Evolutionary conservation across 2,329 filamentous ascomycete genomes (phyloP), one percentile per base, ranked within the genome.

Genomic region (Alternaria hordeiaustralica): DNA sequence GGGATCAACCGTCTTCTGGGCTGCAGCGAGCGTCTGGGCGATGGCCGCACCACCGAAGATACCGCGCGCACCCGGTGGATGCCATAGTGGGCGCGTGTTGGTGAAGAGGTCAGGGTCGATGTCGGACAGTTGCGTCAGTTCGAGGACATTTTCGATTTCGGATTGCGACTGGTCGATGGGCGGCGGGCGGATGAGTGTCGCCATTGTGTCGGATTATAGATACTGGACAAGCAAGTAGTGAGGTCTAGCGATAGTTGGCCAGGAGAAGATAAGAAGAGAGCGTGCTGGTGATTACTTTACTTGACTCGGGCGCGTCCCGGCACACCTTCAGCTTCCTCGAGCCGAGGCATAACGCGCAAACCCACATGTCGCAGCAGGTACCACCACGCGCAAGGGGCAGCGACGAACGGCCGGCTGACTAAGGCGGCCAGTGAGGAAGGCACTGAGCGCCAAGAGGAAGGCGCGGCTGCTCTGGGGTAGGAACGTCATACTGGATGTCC

Each of bases 41-140:
- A 99, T 97, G 41, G 96, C 94, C 60, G 92, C 90, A 69, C 94
- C 94, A 78, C 96, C 96, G 76, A 93, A 99, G 81, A 99, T 94
- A 64, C 96, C 96, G 58, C 96, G 89, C 3, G 96, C 96, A 20
- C 93, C 94, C 0, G 92, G 90, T 0, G 96, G 96, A 72, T 96
- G 94, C 94, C 94, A 98, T 65, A 96, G 87, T 21, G 91, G 91
- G 41, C 94, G 91, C 3, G 94, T 92, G 80, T 99, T 99, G 59
- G 96, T 98, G 84, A 96, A 99, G 71, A 98, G 90, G 78, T 97
- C 92, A 61, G 91, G 90, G 47, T 91, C 90, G 67, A 96, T 88
- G 65, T 92, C 90, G 58, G 84, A 84, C 56, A 97, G 85, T 69
- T 93, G 91, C 4, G 92, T 96, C 71, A 97, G 85, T 75, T 97